Conservation (phyloP, 257 asterid genomes). For the Fraxinus excelsior region DNA sequence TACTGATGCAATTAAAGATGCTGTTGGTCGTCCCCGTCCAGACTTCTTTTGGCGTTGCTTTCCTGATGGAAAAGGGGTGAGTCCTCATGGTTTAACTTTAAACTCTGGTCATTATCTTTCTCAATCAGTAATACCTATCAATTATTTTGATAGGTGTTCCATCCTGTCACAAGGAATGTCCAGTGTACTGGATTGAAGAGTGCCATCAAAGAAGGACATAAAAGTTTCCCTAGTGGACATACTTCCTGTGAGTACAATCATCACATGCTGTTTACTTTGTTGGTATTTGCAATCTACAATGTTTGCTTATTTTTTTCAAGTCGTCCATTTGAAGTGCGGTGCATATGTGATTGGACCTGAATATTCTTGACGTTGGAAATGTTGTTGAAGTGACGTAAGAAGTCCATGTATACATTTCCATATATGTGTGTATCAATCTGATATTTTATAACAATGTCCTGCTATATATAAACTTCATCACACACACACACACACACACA, state of each 20-base stretch:
- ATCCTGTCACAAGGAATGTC: constrained; percentile 74
- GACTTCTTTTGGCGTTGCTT: constrained; percentile 99
- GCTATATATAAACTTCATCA: constrained; percentile 1
- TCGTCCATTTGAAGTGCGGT: not conserved
- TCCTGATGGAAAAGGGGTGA: constrained; percentile 87
- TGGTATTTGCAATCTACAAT: constrained; percentile 4
- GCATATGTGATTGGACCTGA: not conserved
- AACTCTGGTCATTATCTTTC: not conserved
- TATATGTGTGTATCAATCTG: not conserved
- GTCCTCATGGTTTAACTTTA: constrained; percentile 30
- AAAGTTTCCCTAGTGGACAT: constrained; percentile 97
- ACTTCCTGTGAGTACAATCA: constrained; percentile 73
- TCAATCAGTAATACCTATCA: constrained; percentile 22
- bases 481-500: too few species aligned
- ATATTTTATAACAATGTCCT: too few species aligned
- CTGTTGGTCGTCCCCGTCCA: constrained; percentile 98
- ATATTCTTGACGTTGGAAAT: not conserved
- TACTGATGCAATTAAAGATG: constrained; percentile 95
- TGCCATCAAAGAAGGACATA: constrained; percentile 88
- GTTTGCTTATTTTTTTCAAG: not conserved
- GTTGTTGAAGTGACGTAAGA: not conserved
- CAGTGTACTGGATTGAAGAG: constrained; percentile 72
- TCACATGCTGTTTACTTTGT: not conserved
- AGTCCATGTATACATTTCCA: not conserved
- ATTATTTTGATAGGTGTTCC: constrained; percentile 57